phyloP scores from a whole-genome alignment of 495 filamentous ascomycete species.

The Pyrenula aspistea region DNA sequence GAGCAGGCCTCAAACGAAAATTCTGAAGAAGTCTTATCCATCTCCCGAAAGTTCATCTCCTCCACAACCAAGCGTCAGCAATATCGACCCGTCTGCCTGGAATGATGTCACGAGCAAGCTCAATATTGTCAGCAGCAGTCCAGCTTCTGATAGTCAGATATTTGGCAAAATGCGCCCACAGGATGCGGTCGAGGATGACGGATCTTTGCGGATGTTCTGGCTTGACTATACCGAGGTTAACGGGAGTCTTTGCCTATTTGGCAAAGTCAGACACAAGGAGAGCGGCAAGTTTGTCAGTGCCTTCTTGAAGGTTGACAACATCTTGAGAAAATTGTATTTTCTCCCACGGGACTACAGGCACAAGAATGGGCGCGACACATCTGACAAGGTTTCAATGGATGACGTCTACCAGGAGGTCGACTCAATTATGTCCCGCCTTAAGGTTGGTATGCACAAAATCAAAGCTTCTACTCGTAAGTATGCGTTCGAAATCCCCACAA shows the following conservation, averaged over 20 bases:
- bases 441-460: constrained; percentile 82
- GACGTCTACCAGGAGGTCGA: constrained; percentile 86
- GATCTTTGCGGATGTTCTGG: constrained; percentile 91
- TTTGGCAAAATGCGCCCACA: constrained; percentile 71
- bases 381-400: constrained; percentile 75
- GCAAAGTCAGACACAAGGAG: constrained; percentile 88
- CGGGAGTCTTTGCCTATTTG: constrained; percentile 85
- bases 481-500: constrained; percentile 79
- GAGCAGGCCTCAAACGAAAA: constrained; percentile 65
- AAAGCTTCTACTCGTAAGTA: constrained; percentile 85
- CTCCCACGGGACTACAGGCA: constrained; percentile 64
- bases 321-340: constrained; percentile 86
- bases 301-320: constrained; percentile 93
- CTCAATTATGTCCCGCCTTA: constrained; percentile 67
- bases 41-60: constrained; percentile 70
- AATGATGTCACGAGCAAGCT: constrained; percentile 76
- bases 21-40: constrained; percentile 53
- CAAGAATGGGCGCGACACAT: constrained; percentile 53
- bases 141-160: constrained; percentile 43
- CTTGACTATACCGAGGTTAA: constrained; percentile 91
- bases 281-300: constrained; percentile 71
- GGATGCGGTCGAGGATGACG: constrained; percentile 80
- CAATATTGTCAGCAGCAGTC: constrained; percentile 62
- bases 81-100: constrained; percentile 75
- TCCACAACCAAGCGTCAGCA: constrained; percentile 29